Percentiles rank a stretch among this genome's conserved stretches.
phyloP scores from a whole-genome alignment of 768 basidiomycete species.

The Termitomyces eurrhizus region DNA sequence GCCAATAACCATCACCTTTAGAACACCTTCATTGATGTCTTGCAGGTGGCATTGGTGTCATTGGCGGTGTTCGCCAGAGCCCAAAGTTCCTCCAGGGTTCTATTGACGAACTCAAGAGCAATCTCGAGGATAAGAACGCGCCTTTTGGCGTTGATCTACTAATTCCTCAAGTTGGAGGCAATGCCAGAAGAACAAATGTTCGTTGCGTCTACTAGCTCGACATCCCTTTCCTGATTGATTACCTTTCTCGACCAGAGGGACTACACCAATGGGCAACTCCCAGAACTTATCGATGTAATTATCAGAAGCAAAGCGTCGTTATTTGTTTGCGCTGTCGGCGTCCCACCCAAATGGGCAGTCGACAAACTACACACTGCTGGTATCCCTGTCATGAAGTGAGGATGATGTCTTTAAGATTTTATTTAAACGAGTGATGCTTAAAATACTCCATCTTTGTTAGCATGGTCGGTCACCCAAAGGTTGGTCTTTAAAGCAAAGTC shows the following conservation, averaged over 20 bases:
- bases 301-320: slow-evolving; percentile 68
- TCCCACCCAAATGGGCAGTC: slow-evolving; percentile 79
- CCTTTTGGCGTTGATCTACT: slow-evolving; percentile 83
- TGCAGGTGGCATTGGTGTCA: slow-evolving; percentile 76
- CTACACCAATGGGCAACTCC: slow-evolving; percentile 76
- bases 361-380: slow-evolving; percentile 77
- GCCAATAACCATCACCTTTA: neutral
- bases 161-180: slow-evolving; percentile 78
- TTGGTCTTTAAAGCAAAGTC: slow-evolving; percentile 18
- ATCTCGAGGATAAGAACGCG: slow-evolving; percentile 70
- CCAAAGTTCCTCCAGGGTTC: slow-evolving; percentile 65
- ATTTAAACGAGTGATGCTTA: neutral
- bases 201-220: slow-evolving; percentile 11
- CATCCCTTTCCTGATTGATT: neutral
- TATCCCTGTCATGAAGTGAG: slow-evolving; percentile 84
- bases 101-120: slow-evolving; percentile 70
- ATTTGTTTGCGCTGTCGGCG: slow-evolving; percentile 83
- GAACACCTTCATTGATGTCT: neutral
- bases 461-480: slow-evolving; percentile 86
- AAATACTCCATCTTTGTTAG: slow-evolving; percentile 28
- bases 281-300: slow-evolving; percentile 75
- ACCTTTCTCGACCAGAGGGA: slow-evolving; percentile 30
- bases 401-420: slow-evolving; percentile 6
- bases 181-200: slow-evolving; percentile 78
- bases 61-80: slow-evolving; percentile 75